A percentile compares a stretch with the other conserved stretches of the same genome.
Conservation (phyloP, 495 filamentous ascomycete genomes). For the Talaromyces wortmannii region DNA sequence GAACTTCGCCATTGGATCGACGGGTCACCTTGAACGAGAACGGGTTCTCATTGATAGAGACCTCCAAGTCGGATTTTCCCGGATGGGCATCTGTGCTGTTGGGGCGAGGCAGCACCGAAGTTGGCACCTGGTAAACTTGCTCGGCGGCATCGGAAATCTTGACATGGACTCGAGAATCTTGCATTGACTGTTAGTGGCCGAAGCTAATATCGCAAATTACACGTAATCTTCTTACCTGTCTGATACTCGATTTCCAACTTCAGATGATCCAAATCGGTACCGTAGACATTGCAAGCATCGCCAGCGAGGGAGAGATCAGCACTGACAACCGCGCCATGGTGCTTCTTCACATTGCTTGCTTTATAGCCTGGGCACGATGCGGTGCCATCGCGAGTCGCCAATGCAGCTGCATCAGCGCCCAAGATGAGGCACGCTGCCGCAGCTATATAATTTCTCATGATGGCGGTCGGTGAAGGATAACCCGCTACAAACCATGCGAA, state of each 20-base stretch:
- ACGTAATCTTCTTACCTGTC: slow-evolving; percentile 42
- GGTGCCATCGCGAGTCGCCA: slow-evolving; percentile 12
- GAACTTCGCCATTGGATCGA: slow-evolving; percentile 53
- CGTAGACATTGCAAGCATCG: slow-evolving; percentile 62
- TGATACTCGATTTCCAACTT: slow-evolving; percentile 70
- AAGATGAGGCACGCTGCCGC: neutral
- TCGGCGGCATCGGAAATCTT: slow-evolving; percentile 74
- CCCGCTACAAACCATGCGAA: too few species aligned
- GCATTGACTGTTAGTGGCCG: neutral
- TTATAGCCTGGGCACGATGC: slow-evolving; percentile 63
- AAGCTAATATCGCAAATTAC: neutral
- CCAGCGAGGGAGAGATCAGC: slow-evolving; percentile 66
- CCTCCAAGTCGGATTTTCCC: slow-evolving; percentile 44
- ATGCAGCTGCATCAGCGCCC: slow-evolving; percentile 12
- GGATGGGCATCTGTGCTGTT: slow-evolving; percentile 9
- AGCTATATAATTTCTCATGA: neutral
- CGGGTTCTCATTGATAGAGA: slow-evolving; percentile 57
- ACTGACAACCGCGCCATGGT: slow-evolving; percentile 35
- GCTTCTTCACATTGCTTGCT: slow-evolving; percentile 52
- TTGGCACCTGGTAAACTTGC: slow-evolving; percentile 71
- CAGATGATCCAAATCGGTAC: slow-evolving; percentile 58
- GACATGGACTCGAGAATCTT: slow-evolving; percentile 73
- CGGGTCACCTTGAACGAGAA: slow-evolving; percentile 74
- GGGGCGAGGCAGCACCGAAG: slow-evolving; percentile 62
- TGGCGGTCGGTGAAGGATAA: neutral